These are phyloP conservation scores for Suillus clintonianus DNA, from an alignment of 768 basidiomycete species.

Conservation along the genomic window DNA sequence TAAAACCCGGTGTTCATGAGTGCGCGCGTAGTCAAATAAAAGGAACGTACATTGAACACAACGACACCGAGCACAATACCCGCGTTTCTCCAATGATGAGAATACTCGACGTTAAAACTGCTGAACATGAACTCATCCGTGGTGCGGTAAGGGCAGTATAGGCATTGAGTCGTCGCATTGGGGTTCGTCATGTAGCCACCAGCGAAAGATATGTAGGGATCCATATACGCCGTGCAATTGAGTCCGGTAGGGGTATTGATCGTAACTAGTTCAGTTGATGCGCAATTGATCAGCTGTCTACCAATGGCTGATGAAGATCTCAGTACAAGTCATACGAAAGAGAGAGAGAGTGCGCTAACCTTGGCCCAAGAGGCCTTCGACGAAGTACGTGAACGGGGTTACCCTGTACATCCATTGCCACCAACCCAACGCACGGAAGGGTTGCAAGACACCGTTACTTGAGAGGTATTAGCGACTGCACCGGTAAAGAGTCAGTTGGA, in stretches of 20 bases:
- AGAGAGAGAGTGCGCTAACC: slow-evolving; percentile 5
- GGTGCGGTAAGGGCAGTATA: slow-evolving; percentile 53
- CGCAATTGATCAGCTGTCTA: slow-evolving; percentile 46
- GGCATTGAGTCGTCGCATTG: slow-evolving; percentile 52
- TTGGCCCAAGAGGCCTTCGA: slow-evolving; percentile 42
- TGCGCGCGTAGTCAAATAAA: background rate
- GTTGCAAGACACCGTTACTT: slow-evolving; percentile 52
- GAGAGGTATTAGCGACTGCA: background rate
- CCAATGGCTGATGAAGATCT: slow-evolving; percentile 39
- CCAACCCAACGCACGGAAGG: slow-evolving; percentile 37
- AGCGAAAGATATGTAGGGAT: slow-evolving; percentile 45
- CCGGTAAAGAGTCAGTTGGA: background rate
- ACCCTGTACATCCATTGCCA: slow-evolving; percentile 41
- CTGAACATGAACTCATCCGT: slow-evolving; percentile 48
- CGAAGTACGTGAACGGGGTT: slow-evolving; percentile 54
- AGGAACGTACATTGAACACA: slow-evolving; percentile 47
- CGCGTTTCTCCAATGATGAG: slow-evolving; percentile 55
- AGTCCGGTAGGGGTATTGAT: slow-evolving; percentile 55
- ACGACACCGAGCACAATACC: slow-evolving; percentile 52
- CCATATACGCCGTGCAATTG: slow-evolving; percentile 55
- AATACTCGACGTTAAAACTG: slow-evolving; percentile 61
- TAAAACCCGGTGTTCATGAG: background rate
- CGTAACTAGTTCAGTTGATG: slow-evolving; percentile 50
- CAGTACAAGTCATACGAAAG: background rate
- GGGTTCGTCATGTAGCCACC: slow-evolving; percentile 63